These are phyloP conservation scores for Erodium texanum DNA, from an alignment of 441 rosid genomes.

Conservation along the genomic window DNA sequence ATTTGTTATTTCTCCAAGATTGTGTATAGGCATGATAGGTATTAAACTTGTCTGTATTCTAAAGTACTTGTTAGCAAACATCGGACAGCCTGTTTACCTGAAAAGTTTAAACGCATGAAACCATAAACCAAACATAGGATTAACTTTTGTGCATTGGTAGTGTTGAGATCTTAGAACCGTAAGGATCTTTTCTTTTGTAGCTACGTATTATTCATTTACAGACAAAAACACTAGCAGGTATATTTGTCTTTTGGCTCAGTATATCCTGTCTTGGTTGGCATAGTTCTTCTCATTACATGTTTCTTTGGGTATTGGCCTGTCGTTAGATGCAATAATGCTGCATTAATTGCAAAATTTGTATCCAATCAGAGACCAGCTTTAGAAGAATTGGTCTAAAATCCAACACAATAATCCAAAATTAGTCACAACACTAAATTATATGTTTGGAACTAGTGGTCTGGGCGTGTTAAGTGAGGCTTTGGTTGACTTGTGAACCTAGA, in stretches of 20 bases:
- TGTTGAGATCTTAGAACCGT: neutral
- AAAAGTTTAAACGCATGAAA: neutral
- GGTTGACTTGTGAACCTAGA: neutral
- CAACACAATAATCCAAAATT: neutral
- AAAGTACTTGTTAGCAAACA: neutral
- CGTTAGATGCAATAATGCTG: neutral
- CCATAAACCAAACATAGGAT: neutral
- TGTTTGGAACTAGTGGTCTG: neutral
- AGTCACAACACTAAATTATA: neutral
- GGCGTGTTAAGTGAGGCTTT: slow-evolving; percentile 1
- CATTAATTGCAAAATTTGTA: neutral
- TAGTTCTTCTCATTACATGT: neutral
- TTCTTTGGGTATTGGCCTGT: neutral
- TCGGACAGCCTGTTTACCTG: neutral
- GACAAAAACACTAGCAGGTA: too few species aligned
- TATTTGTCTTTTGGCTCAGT: too few species aligned
- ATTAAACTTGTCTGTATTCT: neutral
- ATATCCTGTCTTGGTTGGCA: neutral
- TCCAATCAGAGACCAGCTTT: neutral
- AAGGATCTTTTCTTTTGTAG: too few species aligned
- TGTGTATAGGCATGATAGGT: neutral
- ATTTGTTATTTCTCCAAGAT: neutral
- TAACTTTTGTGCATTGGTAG: neutral
- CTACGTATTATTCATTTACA: too few species aligned
- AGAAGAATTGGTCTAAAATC: neutral